Base-by-base conservation (phyloP, 176 grass and related monocot species). In the Carex parvula region DNA sequence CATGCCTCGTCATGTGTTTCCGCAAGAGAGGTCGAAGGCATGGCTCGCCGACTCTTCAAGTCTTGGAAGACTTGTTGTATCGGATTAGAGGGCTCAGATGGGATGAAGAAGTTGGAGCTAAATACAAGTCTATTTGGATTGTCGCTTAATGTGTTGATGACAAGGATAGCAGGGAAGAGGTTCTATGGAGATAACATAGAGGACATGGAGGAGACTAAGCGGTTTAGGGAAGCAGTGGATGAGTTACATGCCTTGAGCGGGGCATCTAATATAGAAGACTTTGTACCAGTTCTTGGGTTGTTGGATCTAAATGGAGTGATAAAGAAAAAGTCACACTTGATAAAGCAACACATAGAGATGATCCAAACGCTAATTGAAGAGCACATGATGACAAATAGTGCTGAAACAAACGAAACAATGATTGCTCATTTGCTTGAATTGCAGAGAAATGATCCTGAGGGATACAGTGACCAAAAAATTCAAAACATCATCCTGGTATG, bases 371-470 rank as follows among this genome's bases (percentile, higher is more conserved):
- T 87, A 9, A 81, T 87, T 26, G 84, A 85, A 55, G 74, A 86
- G 42, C 62, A 70, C 5, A 39, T 39, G 37, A 63, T 64, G 8
- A 46, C 7, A 24, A 29, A 29, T 22, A 71, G 53, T 18, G 15
- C 13, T 0, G 14, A 64, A 14, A 22, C 24, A 7, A 21, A 63
- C 3, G 69, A 22, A 12, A 72, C 85, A 2, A 58, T 82, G 21
- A 46, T 87, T 1, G 61, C n/a, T 9, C 15, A 81, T 29, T 37
- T 87, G 85, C 42, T 81, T 39, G 79, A 78, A 21, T 68, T 82
- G 29, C 85, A 73, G 30, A 35, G 71, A 2, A 81, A 37, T n/a
- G 78, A 87, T 82, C 78, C 77, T 4, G 48, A 87, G 78, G 44
- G 16, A 48, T 81, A 71, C 74, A 70, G 64, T 13, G 76, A 81